Percentiles rank a stretch among this genome's conserved stretches.
Conservation (phyloP, 352 stramenopile species). For the Globisporangium canariense region DNA sequence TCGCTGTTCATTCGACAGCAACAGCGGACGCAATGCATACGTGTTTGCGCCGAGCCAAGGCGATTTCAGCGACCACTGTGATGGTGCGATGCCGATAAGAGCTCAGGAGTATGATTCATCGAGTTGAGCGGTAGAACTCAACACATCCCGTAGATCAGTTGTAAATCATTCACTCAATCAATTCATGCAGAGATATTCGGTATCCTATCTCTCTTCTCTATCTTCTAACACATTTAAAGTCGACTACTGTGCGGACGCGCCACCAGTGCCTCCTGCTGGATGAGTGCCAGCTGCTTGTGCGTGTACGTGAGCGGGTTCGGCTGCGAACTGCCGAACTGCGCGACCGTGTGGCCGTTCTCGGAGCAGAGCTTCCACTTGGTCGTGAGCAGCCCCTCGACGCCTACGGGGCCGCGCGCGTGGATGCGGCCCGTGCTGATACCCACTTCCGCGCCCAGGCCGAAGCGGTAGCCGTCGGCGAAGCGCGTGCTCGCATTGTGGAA, state of each 20-base stretch:
- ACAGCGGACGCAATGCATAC: too few species aligned
- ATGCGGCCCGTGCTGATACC: slow-evolving; percentile 97
- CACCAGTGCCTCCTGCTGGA: slow-evolving; percentile 53
- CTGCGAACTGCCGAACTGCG: slow-evolving; percentile 51
- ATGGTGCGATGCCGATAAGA: too few species aligned
- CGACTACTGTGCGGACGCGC: slow-evolving; percentile 68
- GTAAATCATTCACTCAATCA: background rate
- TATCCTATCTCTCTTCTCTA: background rate
- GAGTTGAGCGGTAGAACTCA: background rate
- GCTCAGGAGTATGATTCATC: too few species aligned
- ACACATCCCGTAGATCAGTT: background rate
- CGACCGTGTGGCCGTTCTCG: slow-evolving; percentile 79
- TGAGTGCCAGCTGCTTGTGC: slow-evolving; percentile 72
- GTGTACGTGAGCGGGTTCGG: slow-evolving; percentile 64
- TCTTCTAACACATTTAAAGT: slow-evolving; percentile 34
- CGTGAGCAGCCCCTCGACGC: slow-evolving; percentile 96
- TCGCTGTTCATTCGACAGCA: too few species aligned
- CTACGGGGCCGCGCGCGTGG: slow-evolving; percentile 94
- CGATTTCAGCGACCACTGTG: too few species aligned
- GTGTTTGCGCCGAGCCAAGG: too few species aligned
- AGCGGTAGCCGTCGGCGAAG: slow-evolving; percentile 95
- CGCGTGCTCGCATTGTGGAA: slow-evolving; percentile 98
- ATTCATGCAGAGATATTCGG: background rate
- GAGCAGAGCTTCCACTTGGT: slow-evolving; percentile 97
- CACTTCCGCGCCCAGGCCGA: slow-evolving; percentile 97